Percentiles rank a stretch among this genome's conserved stretches.
Evolutionary conservation across 2,329 filamentous ascomycete species (phyloP).

Genomic region (Alternaria dauci): DNA sequence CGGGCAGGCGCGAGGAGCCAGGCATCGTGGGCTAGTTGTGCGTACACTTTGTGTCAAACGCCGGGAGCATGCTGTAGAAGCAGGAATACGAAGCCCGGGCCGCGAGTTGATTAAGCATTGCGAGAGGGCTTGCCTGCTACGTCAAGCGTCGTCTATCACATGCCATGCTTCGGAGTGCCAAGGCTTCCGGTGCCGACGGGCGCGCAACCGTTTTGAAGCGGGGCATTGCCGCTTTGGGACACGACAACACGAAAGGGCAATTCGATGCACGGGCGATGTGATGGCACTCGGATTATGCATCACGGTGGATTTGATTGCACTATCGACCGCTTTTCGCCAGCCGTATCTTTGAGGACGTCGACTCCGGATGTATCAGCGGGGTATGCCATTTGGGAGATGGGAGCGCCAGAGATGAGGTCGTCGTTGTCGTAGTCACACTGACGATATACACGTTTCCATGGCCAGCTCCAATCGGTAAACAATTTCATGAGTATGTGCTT

Average conservation of each 20-base stretch:
- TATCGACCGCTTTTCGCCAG: too few species aligned
- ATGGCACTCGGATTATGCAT: background rate
- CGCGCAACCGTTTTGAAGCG: background rate
- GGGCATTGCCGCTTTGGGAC: background rate
- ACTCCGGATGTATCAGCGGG: too few species aligned
- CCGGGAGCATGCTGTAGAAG: background rate
- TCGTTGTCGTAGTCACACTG: too few species aligned
- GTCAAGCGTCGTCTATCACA: constrained; percentile 14
- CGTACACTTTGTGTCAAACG: background rate
- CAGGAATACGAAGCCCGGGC: constrained; percentile 5
- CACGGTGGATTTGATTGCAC: background rate
- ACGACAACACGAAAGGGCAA: background rate
- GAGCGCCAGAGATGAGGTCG: too few species aligned
- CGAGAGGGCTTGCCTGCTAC: constrained; percentile 7
- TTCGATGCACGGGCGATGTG: background rate
- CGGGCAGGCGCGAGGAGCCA: constrained; percentile 73
- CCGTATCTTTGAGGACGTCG: too few species aligned
- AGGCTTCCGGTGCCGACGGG: constrained; percentile 7
- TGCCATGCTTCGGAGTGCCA: background rate
- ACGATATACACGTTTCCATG: too few species aligned
- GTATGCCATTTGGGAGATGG: too few species aligned
- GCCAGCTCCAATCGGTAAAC: too few species aligned
- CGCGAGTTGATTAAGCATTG: constrained; percentile 9
- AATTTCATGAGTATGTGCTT: too few species aligned
- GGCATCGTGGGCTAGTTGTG: constrained; percentile 39